Evolutionary conservation across 345 rosid species (phyloP), one percentile per base, ranked within the genome.

Genomic region (Camelina laxa): DNA sequence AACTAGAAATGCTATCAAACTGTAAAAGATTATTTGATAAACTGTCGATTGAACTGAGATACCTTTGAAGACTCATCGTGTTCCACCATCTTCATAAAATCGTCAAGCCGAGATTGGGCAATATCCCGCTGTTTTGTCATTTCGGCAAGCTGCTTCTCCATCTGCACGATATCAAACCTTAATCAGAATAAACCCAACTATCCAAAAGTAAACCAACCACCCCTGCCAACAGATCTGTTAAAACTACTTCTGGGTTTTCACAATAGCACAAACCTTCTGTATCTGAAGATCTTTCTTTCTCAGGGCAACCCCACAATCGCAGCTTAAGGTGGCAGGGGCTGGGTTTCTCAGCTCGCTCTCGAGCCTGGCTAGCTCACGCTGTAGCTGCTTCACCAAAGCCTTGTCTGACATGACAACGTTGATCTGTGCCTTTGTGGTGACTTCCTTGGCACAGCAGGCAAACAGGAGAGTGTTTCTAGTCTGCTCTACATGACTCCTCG

Each of bases 401-500:
- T 92, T 95, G 80, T 95, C 97, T 69, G 99, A 95, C 99, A 95
- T 90, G 78, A 95, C 97, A 44, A 95, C 92, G 76, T 95, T 95
- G 75, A 95, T 92, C 76, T 95, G 99, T 70, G 97, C 97, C 76
- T 90, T 95, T 12, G 97, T 95, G 56, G 90, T 87, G 55, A 95
- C 97, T 86, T 95, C 99, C 76, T 92, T 95, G 35, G 99, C 99
- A 79, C 97, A 90, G 62, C 97, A 88, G 64, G 99, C 97, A 84
- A 95, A 95, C 81, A 95, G 71, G 60, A 95, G 93, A 12, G 99
- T 95, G 81, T 92, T 95, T 83, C 99, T 86, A 20, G 99, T 88
- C 85, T 94, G 98, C 85, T 94, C 98, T 61, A 91, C 98, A 77
- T 94, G 97, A 80, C 95, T 85, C 31, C 96, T 85, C 15, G 98